Percentiles rank a stretch among this genome's conserved stretches.
These are phyloP conservation scores for baker's yeast (Saccharomyces cerevisiae) DNA, from an alignment of 805 yeast genomes.

Conservation along the genomic window DNA sequence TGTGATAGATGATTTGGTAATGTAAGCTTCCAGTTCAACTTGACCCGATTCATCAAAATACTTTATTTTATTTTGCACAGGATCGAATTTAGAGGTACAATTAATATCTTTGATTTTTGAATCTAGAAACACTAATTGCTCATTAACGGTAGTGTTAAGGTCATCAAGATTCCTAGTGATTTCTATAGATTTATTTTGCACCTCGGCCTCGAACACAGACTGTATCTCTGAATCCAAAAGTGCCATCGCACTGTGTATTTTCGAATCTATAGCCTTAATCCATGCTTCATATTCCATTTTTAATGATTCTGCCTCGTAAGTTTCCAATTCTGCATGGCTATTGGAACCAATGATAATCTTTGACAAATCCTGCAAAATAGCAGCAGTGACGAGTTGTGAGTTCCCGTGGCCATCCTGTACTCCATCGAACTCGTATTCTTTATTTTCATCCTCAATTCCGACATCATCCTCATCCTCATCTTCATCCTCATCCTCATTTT, in stretches of 20 bases:
- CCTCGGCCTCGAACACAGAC: not conserved
- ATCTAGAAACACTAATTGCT: not conserved
- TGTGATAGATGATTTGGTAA: constrained; percentile 35
- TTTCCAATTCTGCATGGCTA: not conserved
- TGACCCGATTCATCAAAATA: constrained; percentile 31
- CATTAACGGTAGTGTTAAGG: not conserved
- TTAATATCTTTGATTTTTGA: constrained; percentile 28
- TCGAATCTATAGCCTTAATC: constrained; percentile 1
- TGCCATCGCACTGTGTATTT: not conserved
- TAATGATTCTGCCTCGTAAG: not conserved
- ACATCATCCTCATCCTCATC: not conserved
- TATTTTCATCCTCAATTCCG: not conserved
- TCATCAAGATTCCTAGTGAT: not conserved
- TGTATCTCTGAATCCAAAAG: not conserved
- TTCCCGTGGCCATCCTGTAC: not conserved
- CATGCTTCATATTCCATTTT: constrained; percentile 4
- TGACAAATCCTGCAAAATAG: not conserved
- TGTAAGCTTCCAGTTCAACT: constrained; percentile 30
- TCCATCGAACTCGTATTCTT: not conserved
- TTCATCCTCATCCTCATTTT: not conserved
- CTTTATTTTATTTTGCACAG: constrained; percentile 28
- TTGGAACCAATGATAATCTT: not conserved
- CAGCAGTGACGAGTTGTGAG: not conserved
- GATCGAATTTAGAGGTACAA: constrained; percentile 24
- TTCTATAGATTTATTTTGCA: not conserved